phyloP scores from a whole-genome alignment of 495 filamentous ascomycete genomes.

The Collariella sp. region DNA sequence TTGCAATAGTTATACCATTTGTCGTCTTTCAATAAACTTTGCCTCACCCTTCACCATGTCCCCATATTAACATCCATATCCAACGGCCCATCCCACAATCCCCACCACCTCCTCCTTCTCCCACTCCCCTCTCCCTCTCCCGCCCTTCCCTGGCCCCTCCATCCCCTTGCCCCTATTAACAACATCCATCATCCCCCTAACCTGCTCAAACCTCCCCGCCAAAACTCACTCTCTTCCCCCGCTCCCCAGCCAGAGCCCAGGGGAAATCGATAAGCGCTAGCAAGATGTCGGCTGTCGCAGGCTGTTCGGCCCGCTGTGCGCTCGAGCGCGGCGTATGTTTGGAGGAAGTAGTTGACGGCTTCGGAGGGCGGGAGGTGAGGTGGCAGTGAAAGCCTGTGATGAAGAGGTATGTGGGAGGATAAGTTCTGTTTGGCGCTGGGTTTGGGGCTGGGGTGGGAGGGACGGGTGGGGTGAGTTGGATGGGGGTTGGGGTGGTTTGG shows the following conservation, averaged over 20 bases:
- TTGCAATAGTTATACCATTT: no score
- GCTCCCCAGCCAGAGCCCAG: not conserved
- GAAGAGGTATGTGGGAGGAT: slow-evolving; percentile 4
- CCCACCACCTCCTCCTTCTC: not conserved
- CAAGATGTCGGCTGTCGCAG: slow-evolving; percentile 3
- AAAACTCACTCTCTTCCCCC: not conserved
- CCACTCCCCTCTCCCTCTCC: not conserved
- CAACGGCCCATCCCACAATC: slow-evolving; percentile 4
- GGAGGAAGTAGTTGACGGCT: slow-evolving; percentile 8
- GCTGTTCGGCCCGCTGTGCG: not conserved
- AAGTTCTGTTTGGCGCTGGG: not conserved
- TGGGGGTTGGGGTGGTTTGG: no score
- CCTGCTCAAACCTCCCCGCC: not conserved
- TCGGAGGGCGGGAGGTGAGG: not conserved
- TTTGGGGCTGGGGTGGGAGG: not conserved
- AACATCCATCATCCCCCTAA: no score
- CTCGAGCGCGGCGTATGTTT: slow-evolving; percentile 4
- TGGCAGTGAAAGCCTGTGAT: slow-evolving; percentile 6
- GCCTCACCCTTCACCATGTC: slow-evolving; percentile 3
- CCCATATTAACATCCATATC: slow-evolving; percentile 7
- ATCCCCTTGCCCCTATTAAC: no score
- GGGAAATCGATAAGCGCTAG: slow-evolving; percentile 5
- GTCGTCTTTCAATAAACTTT: no score
- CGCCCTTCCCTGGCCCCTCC: not conserved
- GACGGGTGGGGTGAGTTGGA: no score